Evolutionary conservation across 1,284 basidiomycete species (phyloP), one percentile per base, ranked within the genome.

Genomic region (Sanghuangporus sanghuang): DNA sequence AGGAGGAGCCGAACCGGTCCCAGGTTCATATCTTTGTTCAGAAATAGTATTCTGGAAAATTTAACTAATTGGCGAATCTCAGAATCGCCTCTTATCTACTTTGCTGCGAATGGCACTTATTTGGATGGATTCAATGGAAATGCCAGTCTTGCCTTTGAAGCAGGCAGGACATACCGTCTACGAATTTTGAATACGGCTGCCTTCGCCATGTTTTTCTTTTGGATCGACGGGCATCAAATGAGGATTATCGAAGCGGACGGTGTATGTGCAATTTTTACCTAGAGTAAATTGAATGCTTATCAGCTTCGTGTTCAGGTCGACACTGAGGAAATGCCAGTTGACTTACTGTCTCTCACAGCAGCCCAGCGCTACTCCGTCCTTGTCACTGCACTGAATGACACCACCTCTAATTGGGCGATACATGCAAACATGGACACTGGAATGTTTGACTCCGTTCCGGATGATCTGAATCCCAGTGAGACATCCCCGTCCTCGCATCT

Each of bases 361-460:
- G 95, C 95, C 0, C 96, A 98, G 75, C 86, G 96, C n/a, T 97
- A 96, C 76, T 95, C 93, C 0, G 79, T 98, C 57, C 85, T 98
- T 55, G 92, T 98, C 57, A 90, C 88, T 21, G 95, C 96, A 9
- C 85, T 90, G 62, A 94, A 95, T 74, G 92, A 95, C 69, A 90
- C 92, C 0, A 78, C 78, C 14, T 76, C 82, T 18, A 97, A 98
- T 79, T 98, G 89, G 86, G 86, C 84, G 53, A 85, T 99, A 66
- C 93, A 95, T 72, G 90, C 92, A 27, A 92, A 94, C 79, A 93
- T 98, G 84, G 92, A 95, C 71, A 82, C 80, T 0, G 78, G 76
- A 68, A 95, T 95, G 93, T 96, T 96, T 75, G 95, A 96, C 73
- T 78, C 70, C 0, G 78, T 95, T 16, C 93, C 95, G 0, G 76